Percentiles rank a stretch among this genome's conserved stretches.
Conservation (phyloP, 164 flowering plant species). For the Chloranthus sessilifolius region DNA sequence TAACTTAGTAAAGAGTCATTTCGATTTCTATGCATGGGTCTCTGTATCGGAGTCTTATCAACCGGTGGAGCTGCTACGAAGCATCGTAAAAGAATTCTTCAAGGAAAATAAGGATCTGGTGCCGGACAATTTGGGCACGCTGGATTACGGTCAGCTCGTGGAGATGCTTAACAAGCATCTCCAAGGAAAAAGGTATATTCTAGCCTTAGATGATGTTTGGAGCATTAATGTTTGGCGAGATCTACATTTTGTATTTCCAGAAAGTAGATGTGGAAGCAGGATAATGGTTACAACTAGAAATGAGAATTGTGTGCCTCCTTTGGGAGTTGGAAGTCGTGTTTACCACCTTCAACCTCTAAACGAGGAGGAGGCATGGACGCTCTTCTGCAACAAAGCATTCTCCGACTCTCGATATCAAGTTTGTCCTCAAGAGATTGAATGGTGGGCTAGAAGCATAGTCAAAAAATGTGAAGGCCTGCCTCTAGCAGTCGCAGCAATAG, state of each 20-base stretch:
- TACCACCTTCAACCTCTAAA: background rate
- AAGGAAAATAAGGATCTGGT: background rate
- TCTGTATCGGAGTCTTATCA: background rate
- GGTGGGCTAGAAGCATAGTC: no score
- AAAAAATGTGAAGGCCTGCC: no score
- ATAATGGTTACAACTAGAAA: no score
- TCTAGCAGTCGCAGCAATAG: no score
- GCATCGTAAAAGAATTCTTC: background rate
- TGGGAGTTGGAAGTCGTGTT: background rate
- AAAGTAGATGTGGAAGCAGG: no score
- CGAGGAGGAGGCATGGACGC: no score
- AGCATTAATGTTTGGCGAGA: constrained; percentile 1
- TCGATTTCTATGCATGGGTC: constrained; percentile 1
- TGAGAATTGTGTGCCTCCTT: background rate
- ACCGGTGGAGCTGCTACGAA: background rate
- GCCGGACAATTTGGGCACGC: background rate
- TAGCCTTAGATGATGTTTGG: constrained; percentile 26
- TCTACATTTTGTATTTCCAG: constrained; percentile 6
- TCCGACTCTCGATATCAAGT: no score
- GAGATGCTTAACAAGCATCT: background rate
- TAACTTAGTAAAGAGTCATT: background rate
- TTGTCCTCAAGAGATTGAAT: no score
- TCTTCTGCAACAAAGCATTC: no score
- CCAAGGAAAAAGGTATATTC: constrained; percentile 9
- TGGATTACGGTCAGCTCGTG: background rate